These are phyloP conservation scores for Euphorbia pulcherrima DNA, from an alignment of 345 rosid species.

Conservation along the genomic window DNA sequence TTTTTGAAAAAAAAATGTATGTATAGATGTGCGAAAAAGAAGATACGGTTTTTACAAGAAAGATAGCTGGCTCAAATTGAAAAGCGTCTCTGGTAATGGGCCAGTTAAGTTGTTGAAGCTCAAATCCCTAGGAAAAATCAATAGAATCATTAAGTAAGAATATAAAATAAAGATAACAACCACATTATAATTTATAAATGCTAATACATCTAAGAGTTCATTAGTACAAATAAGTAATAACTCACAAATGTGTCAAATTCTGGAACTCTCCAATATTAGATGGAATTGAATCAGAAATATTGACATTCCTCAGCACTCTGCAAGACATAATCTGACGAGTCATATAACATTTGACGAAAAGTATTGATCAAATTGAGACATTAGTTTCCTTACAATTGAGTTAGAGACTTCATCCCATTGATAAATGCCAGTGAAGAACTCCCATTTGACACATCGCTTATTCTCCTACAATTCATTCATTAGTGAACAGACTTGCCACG, in stretches of 20 bases:
- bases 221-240: slow-evolving; percentile 26
- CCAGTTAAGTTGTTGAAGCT: slow-evolving; percentile 53
- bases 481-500: not conserved
- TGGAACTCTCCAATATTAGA: slow-evolving; percentile 45
- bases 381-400: slow-evolving; percentile 38
- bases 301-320: slow-evolving; percentile 56
- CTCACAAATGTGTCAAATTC: slow-evolving; percentile 55
- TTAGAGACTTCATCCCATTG: slow-evolving; percentile 43
- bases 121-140: slow-evolving; percentile 41
- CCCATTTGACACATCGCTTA: slow-evolving; percentile 56
- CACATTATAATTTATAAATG: not conserved
- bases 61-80: slow-evolving; percentile 34
- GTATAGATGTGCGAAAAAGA: not conserved
- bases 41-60: slow-evolving; percentile 47
- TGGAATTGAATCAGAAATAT: slow-evolving; percentile 54
- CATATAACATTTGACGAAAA: not conserved
- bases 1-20: not conserved
- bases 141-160: not conserved
- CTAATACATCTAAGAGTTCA: not conserved
- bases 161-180: not conserved
- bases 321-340: slow-evolving; percentile 10
- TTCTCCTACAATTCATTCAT: slow-evolving; percentile 42
- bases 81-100: slow-evolving; percentile 39
- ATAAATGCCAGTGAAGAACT: slow-evolving; percentile 51
- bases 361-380: not conserved